These are phyloP conservation scores for Botrytis galanthina DNA, from an alignment of 2,329 filamentous ascomycete genomes.

Conservation along the genomic window DNA sequence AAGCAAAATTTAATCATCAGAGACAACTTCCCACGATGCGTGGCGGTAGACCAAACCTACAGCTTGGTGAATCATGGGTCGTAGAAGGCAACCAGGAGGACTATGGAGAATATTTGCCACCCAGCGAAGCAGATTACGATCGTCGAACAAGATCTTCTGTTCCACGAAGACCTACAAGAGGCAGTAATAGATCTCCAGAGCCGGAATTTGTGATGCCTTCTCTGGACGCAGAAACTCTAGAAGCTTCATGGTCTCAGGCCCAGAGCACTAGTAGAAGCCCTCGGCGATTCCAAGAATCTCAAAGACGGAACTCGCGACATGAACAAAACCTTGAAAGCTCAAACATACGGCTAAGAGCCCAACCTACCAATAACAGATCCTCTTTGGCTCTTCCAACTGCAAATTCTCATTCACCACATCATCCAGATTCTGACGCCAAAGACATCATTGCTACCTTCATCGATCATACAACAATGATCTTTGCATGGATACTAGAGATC, in stretches of 20 bases:
- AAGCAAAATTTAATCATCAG: not conserved
- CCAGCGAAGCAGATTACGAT: conserved; percentile 26
- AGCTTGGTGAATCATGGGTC: conserved; percentile 38
- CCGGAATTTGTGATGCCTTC: conserved; percentile 39
- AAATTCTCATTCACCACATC: not conserved
- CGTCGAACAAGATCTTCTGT: conserved; percentile 20
- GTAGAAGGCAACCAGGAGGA: conserved; percentile 35
- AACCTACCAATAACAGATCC: not conserved
- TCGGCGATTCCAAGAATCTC: conserved; percentile 27
- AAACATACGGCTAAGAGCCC: conserved; percentile 27
- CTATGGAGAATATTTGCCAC: conserved; percentile 27
- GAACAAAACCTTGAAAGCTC: conserved; percentile 26
- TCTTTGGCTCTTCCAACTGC: not conserved
- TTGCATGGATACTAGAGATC: conserved; percentile 54
- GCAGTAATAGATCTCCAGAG: conserved; percentile 33
- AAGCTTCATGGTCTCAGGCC: conserved; percentile 32
- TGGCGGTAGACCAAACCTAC: conserved; percentile 26
- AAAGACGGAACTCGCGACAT: conserved; percentile 27
- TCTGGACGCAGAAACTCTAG: conserved; percentile 34
- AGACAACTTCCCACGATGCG: conserved; percentile 23
- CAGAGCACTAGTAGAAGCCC: conserved; percentile 22
- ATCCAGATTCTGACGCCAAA: conserved; percentile 1
- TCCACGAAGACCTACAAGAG: conserved; percentile 28
- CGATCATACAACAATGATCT: conserved; percentile 27
- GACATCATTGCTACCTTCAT: conserved; percentile 24